Evolutionary conservation across 2,329 filamentous ascomycete genomes (phyloP).

Genomic region (Xylaria polymorpha): DNA sequence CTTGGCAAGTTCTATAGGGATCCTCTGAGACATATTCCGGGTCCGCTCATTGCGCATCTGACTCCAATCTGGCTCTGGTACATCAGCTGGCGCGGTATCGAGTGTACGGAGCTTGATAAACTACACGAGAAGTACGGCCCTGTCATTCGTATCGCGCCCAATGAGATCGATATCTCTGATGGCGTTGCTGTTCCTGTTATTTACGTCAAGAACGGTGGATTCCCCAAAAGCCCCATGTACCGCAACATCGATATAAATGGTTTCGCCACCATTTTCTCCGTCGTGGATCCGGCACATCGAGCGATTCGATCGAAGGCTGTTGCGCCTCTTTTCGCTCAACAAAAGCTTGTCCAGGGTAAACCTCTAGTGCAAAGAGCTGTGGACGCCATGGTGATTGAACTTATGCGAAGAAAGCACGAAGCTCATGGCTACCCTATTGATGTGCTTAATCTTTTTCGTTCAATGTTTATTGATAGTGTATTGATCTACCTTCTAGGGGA

Average conservation of each 20-base stretch:
- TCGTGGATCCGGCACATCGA: constrained; percentile 1
- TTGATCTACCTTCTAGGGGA: constrained; percentile 1
- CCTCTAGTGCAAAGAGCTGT: not conserved
- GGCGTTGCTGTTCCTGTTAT: not conserved
- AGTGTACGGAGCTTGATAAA: not conserved
- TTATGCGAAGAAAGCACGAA: not conserved
- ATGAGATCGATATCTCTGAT: constrained; percentile 10
- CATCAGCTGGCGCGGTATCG: constrained; percentile 7
- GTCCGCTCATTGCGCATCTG: not conserved
- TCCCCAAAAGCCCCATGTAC: constrained; percentile 1
- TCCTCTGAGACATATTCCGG: constrained; percentile 8
- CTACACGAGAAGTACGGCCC: constrained; percentile 13
- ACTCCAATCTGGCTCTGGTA: constrained; percentile 19
- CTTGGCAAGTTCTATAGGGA: not conserved
- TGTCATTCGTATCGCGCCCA: constrained; percentile 8
- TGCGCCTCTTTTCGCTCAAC: constrained; percentile 12
- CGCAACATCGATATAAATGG: constrained; percentile 11
- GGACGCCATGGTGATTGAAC: not conserved
- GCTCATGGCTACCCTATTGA: constrained; percentile 2
- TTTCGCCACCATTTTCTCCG: constrained; percentile 3
- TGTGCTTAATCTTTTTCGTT: constrained; percentile 9
- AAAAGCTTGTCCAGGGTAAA: constrained; percentile 1
- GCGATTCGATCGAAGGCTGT: constrained; percentile 10
- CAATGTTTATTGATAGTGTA: constrained; percentile 5
- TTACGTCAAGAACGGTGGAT: constrained; percentile 13